phyloP scores from a whole-genome alignment of 1,284 basidiomycete genomes.

The Moesziomyces sp. region DNA sequence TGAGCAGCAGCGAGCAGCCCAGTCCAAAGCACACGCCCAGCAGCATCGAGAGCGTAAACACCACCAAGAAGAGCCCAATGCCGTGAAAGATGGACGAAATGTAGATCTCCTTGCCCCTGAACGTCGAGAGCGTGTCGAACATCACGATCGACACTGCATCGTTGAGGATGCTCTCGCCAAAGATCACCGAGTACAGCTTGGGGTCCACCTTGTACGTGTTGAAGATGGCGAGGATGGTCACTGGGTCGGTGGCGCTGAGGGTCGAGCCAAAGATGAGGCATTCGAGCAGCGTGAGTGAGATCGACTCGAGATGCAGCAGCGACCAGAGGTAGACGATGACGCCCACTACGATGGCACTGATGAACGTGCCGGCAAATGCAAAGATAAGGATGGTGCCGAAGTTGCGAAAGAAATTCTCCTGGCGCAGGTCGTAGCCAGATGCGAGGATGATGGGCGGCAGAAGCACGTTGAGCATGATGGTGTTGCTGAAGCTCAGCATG shows the following conservation, averaged over 20 bases:
- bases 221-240: slow-evolving; percentile 98
- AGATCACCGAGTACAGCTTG: slow-evolving; percentile 96
- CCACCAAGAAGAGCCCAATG: slow-evolving; percentile 93
- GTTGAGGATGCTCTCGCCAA: slow-evolving; percentile 95
- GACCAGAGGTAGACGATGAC: slow-evolving; percentile 96
- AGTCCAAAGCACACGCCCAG: slow-evolving; percentile 92
- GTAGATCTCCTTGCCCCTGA: slow-evolving; percentile 89
- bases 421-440: slow-evolving; percentile 94
- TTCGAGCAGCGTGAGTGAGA: slow-evolving; percentile 72
- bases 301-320: slow-evolving; percentile 75
- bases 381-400: slow-evolving; percentile 82
- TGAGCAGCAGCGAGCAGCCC: slow-evolving; percentile 87
- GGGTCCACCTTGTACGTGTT: slow-evolving; percentile 99
- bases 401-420: slow-evolving; percentile 94
- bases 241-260: slow-evolving; percentile 95
- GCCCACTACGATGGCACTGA: slow-evolving; percentile 93
- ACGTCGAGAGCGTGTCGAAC: slow-evolving; percentile 95
- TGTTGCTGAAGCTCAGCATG: slow-evolving; percentile 98
- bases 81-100: slow-evolving; percentile 91
- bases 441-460: slow-evolving; percentile 98
- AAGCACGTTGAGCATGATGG: slow-evolving; percentile 96
- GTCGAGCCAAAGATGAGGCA: slow-evolving; percentile 97
- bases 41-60: slow-evolving; percentile 92
- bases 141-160: slow-evolving; percentile 99
- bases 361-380: slow-evolving; percentile 95